Conservation (phyloP, 1,139 yeast genomes). For the Candida neerlandica region DNA sequence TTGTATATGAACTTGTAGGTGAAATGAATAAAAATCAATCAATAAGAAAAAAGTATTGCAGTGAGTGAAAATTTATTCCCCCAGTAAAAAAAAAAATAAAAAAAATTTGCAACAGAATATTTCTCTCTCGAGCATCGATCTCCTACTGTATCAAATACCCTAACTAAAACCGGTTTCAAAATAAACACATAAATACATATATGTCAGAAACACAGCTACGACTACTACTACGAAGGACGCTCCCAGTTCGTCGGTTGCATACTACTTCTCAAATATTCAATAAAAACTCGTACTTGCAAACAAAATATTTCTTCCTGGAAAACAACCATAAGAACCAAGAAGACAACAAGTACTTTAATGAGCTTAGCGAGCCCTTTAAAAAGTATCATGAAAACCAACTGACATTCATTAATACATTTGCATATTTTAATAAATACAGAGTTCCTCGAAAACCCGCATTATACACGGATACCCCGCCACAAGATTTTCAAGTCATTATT, state of each 20-base stretch:
- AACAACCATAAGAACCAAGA: background rate
- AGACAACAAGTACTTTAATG: background rate
- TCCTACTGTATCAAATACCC: background rate
- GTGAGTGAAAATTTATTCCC: background rate
- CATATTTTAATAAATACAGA: background rate
- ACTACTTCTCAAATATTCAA: background rate
- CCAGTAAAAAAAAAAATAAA: background rate
- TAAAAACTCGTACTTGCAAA: background rate
- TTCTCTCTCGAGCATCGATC: background rate
- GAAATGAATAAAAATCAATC: background rate
- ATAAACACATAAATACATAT: background rate
- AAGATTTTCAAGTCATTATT: conserved; percentile 18
- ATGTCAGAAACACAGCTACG: background rate
- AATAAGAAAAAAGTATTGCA: background rate
- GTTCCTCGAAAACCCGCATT: background rate
- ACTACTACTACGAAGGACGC: conserved; percentile 3
- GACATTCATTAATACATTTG: conserved; percentile 4
- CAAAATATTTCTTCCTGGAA: conserved; percentile 3
- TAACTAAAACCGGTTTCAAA: background rate
- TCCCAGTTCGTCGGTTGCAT: background rate
- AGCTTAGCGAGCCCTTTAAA: background rate
- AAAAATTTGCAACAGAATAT: conserved; percentile 8
- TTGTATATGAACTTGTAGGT: background rate
- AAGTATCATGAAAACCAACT: background rate
- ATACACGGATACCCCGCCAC: conserved; percentile 3